These are phyloP conservation scores for Parastagonospora avenae DNA, from an alignment of 2,329 filamentous ascomycete genomes.

Conservation along the genomic window DNA sequence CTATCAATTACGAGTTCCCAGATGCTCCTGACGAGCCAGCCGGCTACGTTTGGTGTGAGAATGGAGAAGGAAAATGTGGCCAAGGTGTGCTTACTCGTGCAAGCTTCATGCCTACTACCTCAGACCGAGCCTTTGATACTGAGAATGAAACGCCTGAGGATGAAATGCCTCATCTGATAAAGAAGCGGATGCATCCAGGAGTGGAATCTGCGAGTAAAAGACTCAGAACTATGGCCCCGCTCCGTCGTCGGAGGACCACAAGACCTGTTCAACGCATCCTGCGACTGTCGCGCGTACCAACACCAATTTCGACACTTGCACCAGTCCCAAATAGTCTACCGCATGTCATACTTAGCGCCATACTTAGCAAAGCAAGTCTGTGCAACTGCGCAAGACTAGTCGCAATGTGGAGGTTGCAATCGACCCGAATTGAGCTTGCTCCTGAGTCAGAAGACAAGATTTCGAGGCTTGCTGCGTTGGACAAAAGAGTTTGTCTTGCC, in stretches of 20 bases:
- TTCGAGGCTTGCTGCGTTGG: slow-evolving; percentile 1
- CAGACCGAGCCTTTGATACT: too few species aligned
- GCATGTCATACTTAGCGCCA: background rate
- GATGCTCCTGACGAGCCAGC: slow-evolving; percentile 5
- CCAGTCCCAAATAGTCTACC: background rate
- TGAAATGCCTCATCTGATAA: background rate
- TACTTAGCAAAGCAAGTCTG: background rate
- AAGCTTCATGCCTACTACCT: slow-evolving; percentile 6
- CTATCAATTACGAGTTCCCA: slow-evolving; percentile 14
- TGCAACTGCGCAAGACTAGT: background rate
- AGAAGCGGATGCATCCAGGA: background rate
- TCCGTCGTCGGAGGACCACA: background rate
- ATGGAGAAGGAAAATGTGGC: background rate
- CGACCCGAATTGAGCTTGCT: slow-evolving; percentile 2
- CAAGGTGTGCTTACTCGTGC: slow-evolving; percentile 4
- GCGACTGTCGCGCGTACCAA: background rate
- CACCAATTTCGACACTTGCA: background rate
- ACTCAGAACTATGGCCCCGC: background rate
- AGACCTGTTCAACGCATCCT: background rate
- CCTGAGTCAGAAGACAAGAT: background rate
- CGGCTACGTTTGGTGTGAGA: slow-evolving; percentile 10
- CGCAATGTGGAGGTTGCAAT: background rate
- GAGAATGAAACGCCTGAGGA: background rate
- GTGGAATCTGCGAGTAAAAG: background rate
- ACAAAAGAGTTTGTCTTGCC: slow-evolving; percentile 5